These are phyloP conservation scores for Hanseniaspora mollemarum DNA, from an alignment of 805 yeast species.

Conservation along the genomic window DNA sequence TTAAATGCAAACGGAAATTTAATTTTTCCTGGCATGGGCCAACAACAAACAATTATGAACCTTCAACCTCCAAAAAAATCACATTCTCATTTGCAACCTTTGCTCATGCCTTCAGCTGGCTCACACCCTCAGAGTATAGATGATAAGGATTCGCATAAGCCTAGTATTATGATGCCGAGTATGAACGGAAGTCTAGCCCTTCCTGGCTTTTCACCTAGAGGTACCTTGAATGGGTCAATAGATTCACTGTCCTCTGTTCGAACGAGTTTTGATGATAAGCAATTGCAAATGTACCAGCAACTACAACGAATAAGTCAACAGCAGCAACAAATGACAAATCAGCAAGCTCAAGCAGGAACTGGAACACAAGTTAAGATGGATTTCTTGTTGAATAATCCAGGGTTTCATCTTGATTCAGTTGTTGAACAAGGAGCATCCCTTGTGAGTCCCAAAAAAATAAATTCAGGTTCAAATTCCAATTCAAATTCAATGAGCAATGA, in stretches of 20 bases:
- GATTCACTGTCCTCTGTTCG: constrained; percentile 10
- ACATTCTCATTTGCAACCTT: neutral
- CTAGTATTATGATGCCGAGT: neutral
- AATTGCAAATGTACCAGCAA: constrained; percentile 6
- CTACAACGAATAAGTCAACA: constrained; percentile 7
- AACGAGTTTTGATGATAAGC: constrained; percentile 15
- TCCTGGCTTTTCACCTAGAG: constrained; percentile 7
- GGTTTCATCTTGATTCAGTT: neutral
- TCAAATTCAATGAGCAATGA: no score
- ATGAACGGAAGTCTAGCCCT: neutral
- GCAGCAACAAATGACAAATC: constrained; percentile 5
- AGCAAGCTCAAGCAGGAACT: neutral
- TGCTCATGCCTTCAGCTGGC: neutral
- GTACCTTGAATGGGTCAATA: neutral
- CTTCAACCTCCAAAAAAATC: neutral
- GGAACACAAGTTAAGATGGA: neutral
- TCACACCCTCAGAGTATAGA: neutral
- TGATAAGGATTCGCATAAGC: constrained; percentile 1
- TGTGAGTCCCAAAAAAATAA: no score
- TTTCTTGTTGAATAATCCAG: neutral
- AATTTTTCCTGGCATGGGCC: neutral
- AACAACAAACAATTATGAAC: neutral
- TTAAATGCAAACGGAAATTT: neutral
- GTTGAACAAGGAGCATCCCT: no score
- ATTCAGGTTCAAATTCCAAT: no score